phyloP scores from a whole-genome alignment of 306 rosid genomes.

The Acacia melanoxylon region DNA sequence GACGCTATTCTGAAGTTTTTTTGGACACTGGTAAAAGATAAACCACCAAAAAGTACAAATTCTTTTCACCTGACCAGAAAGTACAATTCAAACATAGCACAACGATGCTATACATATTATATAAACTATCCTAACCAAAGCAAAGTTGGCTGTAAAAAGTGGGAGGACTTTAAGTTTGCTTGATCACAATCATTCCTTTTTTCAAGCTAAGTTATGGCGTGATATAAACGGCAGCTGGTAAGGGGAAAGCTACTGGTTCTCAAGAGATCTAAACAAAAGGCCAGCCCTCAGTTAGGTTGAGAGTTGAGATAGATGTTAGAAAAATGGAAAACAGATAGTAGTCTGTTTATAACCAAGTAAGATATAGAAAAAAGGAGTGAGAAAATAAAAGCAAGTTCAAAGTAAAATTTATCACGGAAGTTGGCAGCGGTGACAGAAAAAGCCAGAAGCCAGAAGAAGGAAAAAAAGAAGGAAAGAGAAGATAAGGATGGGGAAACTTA shows the following conservation, averaged over 20 bases:
- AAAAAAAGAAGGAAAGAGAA: not conserved
- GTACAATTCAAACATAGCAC: not conserved
- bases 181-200: conserved; percentile 10
- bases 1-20: not conserved
- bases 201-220: conserved; percentile 10
- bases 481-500: not conserved
- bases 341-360: not conserved
- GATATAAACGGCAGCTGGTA: not conserved
- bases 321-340: not conserved
- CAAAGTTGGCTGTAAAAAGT: conserved; percentile 4
- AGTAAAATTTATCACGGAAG: not conserved
- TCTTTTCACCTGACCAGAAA: not conserved
- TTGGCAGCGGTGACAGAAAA: conserved; percentile 16
- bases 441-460: conserved; percentile 21
- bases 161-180: not conserved
- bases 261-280: conserved; percentile 9
- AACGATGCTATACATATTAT: not conserved
- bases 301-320: not conserved
- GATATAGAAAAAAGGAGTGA: not conserved
- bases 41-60: not conserved
- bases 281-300: conserved; percentile 4
- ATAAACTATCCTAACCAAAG: conserved; percentile 9
- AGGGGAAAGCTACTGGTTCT: not conserved
- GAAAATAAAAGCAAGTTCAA: not conserved
- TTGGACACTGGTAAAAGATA: not conserved